Percentiles rank a stretch among this genome's conserved stretches.
phyloP scores from a whole-genome alignment of 768 basidiomycete species.

The Pilatotrama ljubarskyi region DNA sequence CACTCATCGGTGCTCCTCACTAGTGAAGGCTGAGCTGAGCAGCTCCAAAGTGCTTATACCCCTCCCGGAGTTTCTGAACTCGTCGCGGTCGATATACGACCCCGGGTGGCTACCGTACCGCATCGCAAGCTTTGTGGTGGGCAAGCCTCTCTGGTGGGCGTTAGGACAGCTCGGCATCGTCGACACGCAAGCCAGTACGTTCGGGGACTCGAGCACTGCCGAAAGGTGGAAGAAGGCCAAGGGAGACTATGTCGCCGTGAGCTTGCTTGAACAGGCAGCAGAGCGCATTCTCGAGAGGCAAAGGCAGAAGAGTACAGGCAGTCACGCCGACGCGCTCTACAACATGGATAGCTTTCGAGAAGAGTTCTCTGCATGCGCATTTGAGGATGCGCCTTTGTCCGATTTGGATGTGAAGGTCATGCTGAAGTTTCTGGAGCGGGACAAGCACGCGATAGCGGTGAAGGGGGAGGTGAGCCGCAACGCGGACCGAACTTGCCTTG shows the following conservation, averaged over 20 bases:
- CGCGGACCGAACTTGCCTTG: not conserved
- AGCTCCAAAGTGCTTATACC: constrained; percentile 46
- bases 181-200: constrained; percentile 49
- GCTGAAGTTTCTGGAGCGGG: constrained; percentile 77
- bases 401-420: constrained; percentile 69
- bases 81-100: constrained; percentile 64
- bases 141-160: constrained; percentile 85
- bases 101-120: constrained; percentile 68
- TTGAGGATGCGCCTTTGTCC: constrained; percentile 49
- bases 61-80: constrained; percentile 53
- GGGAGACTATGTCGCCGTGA: constrained; percentile 71
- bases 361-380: constrained; percentile 49
- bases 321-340: constrained; percentile 63
- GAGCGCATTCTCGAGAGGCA: constrained; percentile 50
- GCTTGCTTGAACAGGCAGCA: constrained; percentile 66
- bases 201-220: constrained; percentile 38
- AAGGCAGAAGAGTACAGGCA: constrained; percentile 43
- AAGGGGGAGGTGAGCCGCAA: constrained; percentile 60
- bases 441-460: constrained; percentile 60
- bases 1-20: constrained; percentile 37
- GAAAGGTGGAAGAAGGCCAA: constrained; percentile 56
- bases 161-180: constrained; percentile 77
- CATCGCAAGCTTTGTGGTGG: constrained; percentile 69
- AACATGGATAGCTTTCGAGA: constrained; percentile 58
- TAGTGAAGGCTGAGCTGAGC: constrained; percentile 71